These are phyloP conservation scores for Cylindrotheca fusiformis DNA, from an alignment of 108 stramenopile species.

Conservation along the genomic window DNA sequence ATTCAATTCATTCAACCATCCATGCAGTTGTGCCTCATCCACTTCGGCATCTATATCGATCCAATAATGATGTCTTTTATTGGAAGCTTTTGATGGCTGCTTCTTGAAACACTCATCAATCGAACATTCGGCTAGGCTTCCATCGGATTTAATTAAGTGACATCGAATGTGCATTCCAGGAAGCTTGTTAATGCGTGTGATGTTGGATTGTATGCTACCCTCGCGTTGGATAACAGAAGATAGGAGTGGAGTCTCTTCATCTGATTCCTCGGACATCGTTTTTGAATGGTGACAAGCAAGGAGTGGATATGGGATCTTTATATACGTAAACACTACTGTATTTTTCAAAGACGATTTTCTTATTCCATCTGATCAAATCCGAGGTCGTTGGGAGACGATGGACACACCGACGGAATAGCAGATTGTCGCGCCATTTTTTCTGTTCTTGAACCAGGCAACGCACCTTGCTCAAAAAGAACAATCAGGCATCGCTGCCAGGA, in stretches of 20 bases:
- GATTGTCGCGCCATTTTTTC: no score
- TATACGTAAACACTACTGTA: no score
- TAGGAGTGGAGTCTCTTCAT: neutral
- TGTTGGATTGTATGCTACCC: slow-evolving; percentile 2
- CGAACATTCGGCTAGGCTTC: neutral
- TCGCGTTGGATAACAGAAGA: neutral
- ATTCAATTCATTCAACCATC: slow-evolving; percentile 37
- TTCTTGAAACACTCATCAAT: neutral
- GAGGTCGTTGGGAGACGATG: no score
- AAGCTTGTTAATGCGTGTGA: slow-evolving; percentile 2
- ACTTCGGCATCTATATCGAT: slow-evolving; percentile 51
- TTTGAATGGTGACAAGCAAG: no score
- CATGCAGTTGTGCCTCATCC: slow-evolving; percentile 24
- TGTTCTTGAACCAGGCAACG: no score
- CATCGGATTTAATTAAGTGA: neutral
- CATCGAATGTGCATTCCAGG: slow-evolving; percentile 15
- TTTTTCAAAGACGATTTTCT: no score
- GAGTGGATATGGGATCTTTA: no score
- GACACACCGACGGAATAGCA: no score
- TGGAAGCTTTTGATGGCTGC: neutral
- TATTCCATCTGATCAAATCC: no score
- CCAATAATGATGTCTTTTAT: slow-evolving; percentile 29
- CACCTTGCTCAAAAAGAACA: no score
- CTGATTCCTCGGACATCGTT: slow-evolving; percentile 8
- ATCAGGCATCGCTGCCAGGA: no score